These are phyloP conservation scores for Obelidium mucronatum DNA, from an alignment of 192 early-diverging fungal genomes.

Conservation along the genomic window DNA sequence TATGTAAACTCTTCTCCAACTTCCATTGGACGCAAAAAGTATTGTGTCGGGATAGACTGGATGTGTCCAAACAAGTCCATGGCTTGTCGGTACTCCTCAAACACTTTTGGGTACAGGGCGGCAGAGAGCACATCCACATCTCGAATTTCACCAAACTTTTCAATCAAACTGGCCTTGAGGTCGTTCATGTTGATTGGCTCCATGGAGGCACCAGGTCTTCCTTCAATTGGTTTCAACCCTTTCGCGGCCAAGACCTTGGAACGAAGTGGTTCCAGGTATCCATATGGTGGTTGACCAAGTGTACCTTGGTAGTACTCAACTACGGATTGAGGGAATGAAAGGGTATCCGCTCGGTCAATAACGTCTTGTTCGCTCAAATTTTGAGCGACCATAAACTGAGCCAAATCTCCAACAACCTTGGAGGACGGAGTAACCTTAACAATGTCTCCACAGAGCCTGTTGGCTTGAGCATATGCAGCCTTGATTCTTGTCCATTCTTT, in stretches of 20 bases:
- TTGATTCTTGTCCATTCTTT: constrained; percentile 92
- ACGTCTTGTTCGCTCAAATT: constrained; percentile 79
- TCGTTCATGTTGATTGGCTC: constrained; percentile 77
- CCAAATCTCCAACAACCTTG: constrained; percentile 98
- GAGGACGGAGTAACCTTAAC: constrained; percentile 98
- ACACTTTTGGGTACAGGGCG: constrained; percentile 94
- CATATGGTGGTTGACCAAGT: constrained; percentile 92
- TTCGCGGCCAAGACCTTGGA: constrained; percentile 73
- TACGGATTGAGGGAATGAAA: constrained; percentile 93
- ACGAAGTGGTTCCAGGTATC: constrained; percentile 92
- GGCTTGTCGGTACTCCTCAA: constrained; percentile 80
- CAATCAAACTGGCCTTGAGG: constrained; percentile 76
- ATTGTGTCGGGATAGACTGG: constrained; percentile 88
- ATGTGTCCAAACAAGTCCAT: constrained; percentile 86
- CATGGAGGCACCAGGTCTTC: constrained; percentile 85
- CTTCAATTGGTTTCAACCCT: constrained; percentile 76
- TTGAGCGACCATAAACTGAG: constrained; percentile 97
- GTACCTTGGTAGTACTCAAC: constrained; percentile 96
- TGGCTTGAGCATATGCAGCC: constrained; percentile 88
- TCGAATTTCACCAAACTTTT: constrained; percentile 86
- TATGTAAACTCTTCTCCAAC: constrained; percentile 91
- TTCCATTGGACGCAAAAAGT: constrained; percentile 86
- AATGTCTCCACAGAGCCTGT: constrained; percentile 92
- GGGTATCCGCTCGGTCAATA: constrained; percentile 71
- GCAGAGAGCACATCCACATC: constrained; percentile 82